Evolutionary conservation across 176 grass and related monocot genomes (phyloP).

Genomic region (Olyra latifolia): DNA sequence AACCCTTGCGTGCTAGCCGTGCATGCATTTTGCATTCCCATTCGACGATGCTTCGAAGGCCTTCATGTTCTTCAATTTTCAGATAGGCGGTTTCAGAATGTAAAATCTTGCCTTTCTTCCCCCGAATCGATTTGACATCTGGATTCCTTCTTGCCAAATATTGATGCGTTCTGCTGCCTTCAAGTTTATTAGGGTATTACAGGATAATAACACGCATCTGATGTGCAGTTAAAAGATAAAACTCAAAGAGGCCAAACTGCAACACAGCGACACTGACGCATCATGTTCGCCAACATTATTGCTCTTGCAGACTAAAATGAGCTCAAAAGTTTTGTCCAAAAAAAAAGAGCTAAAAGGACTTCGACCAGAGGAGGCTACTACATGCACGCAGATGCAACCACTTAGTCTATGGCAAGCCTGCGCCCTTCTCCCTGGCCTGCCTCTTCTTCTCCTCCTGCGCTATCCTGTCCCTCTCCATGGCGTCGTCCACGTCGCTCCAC

Average conservation of each 20-base stretch:
- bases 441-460: constrained; percentile 30
- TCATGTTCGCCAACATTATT: not conserved
- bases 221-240: not conserved
- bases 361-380: not conserved
- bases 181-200: too few relatives aligned
- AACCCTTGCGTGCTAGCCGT: not conserved
- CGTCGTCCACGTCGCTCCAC: constrained; percentile 5
- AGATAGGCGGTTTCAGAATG: not conserved
- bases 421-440: constrained; percentile 54
- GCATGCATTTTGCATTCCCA: not conserved
- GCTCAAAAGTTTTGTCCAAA: not conserved
- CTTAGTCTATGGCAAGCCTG: constrained; percentile 27
- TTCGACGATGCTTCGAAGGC: not conserved
- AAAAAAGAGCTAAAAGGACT: not conserved
- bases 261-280: not conserved
- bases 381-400: not conserved
- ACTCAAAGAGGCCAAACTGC: too few relatives aligned
- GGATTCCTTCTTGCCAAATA: not conserved
- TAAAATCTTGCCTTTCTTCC: not conserved
- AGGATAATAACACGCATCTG: too few relatives aligned
- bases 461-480: constrained; percentile 38
- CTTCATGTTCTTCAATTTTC: not conserved
- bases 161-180: not conserved
- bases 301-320: not conserved
- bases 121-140: not conserved